phyloP scores from a whole-genome alignment of 352 stramenopile species.

The Phytophthora kernoviae region DNA sequence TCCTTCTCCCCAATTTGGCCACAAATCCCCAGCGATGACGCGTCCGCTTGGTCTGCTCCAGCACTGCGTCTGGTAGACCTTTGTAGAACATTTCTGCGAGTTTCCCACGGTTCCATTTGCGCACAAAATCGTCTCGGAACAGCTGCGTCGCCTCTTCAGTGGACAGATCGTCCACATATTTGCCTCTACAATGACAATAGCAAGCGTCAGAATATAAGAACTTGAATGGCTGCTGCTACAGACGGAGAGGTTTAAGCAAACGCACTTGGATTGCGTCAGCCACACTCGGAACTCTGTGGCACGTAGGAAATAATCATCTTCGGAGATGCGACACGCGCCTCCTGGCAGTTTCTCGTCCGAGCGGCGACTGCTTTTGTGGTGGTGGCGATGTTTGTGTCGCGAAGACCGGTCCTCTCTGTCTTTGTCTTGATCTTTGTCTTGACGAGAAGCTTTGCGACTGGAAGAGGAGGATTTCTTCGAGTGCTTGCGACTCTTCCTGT shows the following conservation, averaged over 20 bases:
- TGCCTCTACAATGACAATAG: slow-evolving; percentile 31
- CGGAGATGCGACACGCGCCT: slow-evolving; percentile 36
- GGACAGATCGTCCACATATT: slow-evolving; percentile 79
- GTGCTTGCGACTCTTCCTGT: slow-evolving; percentile 20
- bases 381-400: slow-evolving; percentile 15
- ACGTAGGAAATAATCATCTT: slow-evolving; percentile 75
- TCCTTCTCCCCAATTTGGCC: slow-evolving; percentile 64
- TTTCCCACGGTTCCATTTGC: slow-evolving; percentile 64
- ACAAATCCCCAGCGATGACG: slow-evolving; percentile 76
- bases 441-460: slow-evolving; percentile 26
- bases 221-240: slow-evolving; percentile 8
- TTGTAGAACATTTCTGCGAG: slow-evolving; percentile 71
- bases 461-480: slow-evolving; percentile 15
- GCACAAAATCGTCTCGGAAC: slow-evolving; percentile 64
- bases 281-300: slow-evolving; percentile 78
- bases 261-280: slow-evolving; percentile 60
- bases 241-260: slow-evolving; percentile 1
- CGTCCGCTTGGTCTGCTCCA: slow-evolving; percentile 74
- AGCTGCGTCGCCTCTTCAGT: slow-evolving; percentile 54
- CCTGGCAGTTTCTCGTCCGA: slow-evolving; percentile 27
- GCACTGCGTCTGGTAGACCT: slow-evolving; percentile 59
- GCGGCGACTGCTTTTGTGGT: slow-evolving; percentile 22
- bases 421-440: slow-evolving; percentile 30
- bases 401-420: slow-evolving; percentile 26
- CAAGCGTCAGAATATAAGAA: slow-evolving; percentile 4